Evolutionary conservation across 2,329 filamentous ascomycete genomes (phyloP).

Genomic region (Geosmithia flava): DNA sequence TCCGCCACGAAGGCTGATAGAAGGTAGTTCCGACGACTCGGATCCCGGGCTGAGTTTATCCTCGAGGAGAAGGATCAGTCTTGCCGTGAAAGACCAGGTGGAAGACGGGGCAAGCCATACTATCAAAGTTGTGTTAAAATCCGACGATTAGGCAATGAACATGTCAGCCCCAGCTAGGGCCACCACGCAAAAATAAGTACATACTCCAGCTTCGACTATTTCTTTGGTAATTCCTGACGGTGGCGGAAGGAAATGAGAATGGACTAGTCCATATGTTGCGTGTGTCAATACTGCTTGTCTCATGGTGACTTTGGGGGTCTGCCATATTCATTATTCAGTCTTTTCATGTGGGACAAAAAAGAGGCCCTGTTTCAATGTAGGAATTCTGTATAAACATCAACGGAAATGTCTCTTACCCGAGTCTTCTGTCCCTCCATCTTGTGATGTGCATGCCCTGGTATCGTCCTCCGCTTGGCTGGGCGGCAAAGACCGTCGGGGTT

Average conservation of each 20-base stretch:
- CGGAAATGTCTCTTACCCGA: not conserved
- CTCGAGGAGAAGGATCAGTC: slow-evolving; percentile 10
- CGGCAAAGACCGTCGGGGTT: not conserved
- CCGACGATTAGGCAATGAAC: not conserved
- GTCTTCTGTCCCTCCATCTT: not conserved
- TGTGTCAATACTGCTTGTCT: not conserved
- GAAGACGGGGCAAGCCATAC: slow-evolving; percentile 19
- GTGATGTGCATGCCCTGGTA: not conserved
- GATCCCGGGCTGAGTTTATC: slow-evolving; percentile 3
- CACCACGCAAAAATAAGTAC: slow-evolving; percentile 3
- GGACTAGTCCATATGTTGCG: slow-evolving; percentile 15
- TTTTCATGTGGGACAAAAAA: not conserved
- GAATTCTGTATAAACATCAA: not conserved
- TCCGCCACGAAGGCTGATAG: slow-evolving; percentile 9
- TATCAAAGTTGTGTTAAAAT: slow-evolving; percentile 1
- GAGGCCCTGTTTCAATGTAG: not conserved
- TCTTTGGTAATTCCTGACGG: slow-evolving; percentile 14
- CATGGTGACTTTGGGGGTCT: not conserved
- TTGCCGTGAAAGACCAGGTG: slow-evolving; percentile 19
- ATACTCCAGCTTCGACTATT: slow-evolving; percentile 22
- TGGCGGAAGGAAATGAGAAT: slow-evolving; percentile 13
- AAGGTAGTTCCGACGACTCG: slow-evolving; percentile 8
- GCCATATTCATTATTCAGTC: not conserved
- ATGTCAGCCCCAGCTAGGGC: no score
- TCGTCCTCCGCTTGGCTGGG: not conserved